Evolutionary conservation across 164 flowering plant species (phyloP).

Genomic region (Amborella trichopoda): DNA sequence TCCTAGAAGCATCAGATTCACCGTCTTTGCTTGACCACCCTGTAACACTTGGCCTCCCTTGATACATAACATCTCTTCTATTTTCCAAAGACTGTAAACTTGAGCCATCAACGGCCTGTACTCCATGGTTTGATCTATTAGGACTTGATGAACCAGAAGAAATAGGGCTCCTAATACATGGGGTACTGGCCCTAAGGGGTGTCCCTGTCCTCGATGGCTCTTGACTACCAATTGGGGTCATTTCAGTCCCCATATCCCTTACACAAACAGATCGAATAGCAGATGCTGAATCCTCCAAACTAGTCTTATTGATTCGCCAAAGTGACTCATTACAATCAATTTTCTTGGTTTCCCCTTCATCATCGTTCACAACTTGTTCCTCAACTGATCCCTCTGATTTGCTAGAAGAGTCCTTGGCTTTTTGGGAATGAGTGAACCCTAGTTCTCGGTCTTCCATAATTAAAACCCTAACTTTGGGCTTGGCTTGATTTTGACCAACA

Average conservation of each 20-base stretch:
- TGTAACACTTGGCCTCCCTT: conserved; percentile 14
- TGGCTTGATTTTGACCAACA: conserved; percentile 36
- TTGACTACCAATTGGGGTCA: conserved; percentile 90
- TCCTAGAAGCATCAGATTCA: conserved; percentile 14
- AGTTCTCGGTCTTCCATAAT: conserved; percentile 81
- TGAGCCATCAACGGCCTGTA: conserved; percentile 15
- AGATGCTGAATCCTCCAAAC: conserved; percentile 17
- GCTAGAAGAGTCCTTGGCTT: conserved; percentile 31
- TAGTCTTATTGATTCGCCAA: conserved; percentile 45
- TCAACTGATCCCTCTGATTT: conserved; percentile 15
- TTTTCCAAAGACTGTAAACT: conserved; percentile 13
- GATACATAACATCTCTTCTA: conserved; percentile 16
- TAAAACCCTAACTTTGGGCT: conserved; percentile 59
- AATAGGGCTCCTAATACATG: conserved; percentile 55
- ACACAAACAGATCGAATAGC: conserved; percentile 59
- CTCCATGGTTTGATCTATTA: conserved; percentile 29
- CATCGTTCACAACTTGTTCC: conserved; percentile 8
- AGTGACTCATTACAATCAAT: conserved; percentile 54
- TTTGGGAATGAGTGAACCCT: conserved; percentile 56
- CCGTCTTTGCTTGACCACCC: conserved; percentile 18
- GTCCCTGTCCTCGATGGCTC: conserved; percentile 91
- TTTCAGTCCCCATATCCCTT: conserved; percentile 97
- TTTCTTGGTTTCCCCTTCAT: conserved; percentile 50
- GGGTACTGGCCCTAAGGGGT: conserved; percentile 68
- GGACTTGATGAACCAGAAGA: conserved; percentile 69